Evolutionary conservation across 768 basidiomycete species (phyloP).

Genomic region (Rubroboletus satanas): DNA sequence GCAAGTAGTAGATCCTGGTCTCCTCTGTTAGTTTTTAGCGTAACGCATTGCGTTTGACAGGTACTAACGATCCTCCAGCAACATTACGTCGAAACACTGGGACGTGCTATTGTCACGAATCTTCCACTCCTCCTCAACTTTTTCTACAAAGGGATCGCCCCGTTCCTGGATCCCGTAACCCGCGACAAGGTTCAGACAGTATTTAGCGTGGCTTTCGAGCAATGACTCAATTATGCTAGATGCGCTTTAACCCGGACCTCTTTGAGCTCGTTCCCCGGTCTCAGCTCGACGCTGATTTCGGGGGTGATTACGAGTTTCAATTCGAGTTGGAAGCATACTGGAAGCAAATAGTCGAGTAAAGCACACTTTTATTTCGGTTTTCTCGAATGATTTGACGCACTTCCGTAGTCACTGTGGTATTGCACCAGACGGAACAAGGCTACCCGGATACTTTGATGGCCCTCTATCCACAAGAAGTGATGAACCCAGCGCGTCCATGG

Average conservation of each 20-base stretch:
- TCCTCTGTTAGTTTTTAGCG: not conserved
- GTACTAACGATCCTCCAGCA: conserved; percentile 79
- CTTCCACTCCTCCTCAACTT: conserved; percentile 70
- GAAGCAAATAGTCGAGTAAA: conserved; percentile 70
- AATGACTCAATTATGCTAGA: conserved; percentile 38
- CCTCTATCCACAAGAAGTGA: not conserved
- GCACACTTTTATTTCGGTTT: not conserved
- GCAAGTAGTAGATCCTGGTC: conserved; percentile 27
- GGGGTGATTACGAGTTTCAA: conserved; percentile 68
- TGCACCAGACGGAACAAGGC: conserved; percentile 51
- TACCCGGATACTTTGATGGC: conserved; percentile 30
- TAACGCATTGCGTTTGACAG: conserved; percentile 24
- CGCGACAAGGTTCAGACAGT: conserved; percentile 63
- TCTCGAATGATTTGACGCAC: not conserved
- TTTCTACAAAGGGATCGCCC: conserved; percentile 80
- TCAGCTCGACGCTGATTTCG: conserved; percentile 82
- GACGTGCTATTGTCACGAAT: conserved; percentile 79
- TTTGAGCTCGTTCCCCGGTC: conserved; percentile 66
- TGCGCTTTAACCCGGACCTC: conserved; percentile 86
- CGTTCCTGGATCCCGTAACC: conserved; percentile 85
- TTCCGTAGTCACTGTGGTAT: conserved; percentile 52
- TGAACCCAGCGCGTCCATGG: not conserved
- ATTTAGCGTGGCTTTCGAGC: not conserved
- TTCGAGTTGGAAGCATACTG: conserved; percentile 76
- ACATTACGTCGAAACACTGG: conserved; percentile 87